phyloP scores from a whole-genome alignment of 495 filamentous ascomycete species.

The Chaetomidium leptoderma region DNA sequence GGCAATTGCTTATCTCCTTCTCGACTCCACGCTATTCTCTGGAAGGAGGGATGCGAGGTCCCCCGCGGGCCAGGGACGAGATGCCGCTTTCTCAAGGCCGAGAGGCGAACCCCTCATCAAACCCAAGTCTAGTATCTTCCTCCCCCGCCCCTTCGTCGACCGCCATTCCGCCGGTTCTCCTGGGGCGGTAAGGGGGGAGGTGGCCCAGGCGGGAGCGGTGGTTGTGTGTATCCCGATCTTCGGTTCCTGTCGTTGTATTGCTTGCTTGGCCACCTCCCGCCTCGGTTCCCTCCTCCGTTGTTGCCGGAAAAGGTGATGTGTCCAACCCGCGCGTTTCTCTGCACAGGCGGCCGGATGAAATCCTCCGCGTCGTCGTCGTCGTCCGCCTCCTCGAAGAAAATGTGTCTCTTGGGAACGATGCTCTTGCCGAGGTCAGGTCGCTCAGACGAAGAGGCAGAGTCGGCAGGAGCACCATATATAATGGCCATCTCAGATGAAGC shows the following conservation, averaged over 20 bases:
- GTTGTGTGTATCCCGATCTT: constrained; percentile 4
- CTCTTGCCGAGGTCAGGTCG: constrained; percentile 38
- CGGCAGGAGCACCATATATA: constrained; percentile 12
- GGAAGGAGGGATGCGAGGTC: not conserved
- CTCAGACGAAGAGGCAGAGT: not conserved
- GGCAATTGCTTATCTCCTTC: not conserved
- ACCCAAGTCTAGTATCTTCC: not conserved
- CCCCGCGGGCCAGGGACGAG: not conserved
- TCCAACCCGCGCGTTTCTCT: constrained; percentile 20
- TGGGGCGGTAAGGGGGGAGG: constrained; percentile 15
- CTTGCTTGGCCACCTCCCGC: constrained; percentile 1
- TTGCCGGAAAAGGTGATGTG: constrained; percentile 33
- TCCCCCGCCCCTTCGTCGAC: constrained; percentile 11
- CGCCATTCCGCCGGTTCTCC: not conserved
- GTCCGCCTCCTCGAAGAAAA: constrained; percentile 38
- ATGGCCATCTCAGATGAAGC: constrained; percentile 31
- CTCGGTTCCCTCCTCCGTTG: not conserved
- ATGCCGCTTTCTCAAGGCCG: not conserved
- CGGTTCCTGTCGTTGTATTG: constrained; percentile 8
- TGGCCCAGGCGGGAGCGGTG: constrained; percentile 24
- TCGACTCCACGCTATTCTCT: not conserved
- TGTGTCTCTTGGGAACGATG: constrained; percentile 36
- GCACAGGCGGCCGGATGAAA: constrained; percentile 37
- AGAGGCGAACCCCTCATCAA: not conserved
- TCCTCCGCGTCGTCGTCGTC: constrained; percentile 43